phyloP scores from a whole-genome alignment of 176 grass and related monocot species.

The Alloteropsis semialata region DNA sequence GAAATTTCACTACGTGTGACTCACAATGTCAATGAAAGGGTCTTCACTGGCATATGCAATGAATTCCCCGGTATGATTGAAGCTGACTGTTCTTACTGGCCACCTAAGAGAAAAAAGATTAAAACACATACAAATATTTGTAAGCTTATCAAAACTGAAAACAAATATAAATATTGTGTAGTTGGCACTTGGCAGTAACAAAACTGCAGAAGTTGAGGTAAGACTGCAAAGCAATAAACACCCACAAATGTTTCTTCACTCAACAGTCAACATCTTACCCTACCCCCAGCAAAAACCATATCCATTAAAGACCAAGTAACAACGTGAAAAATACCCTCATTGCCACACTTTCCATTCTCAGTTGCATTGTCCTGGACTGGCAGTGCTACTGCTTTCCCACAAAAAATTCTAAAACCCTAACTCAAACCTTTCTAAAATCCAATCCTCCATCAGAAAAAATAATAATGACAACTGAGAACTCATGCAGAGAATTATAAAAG shows the following conservation, averaged over 20 bases:
- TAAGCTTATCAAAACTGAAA: conserved; percentile 23
- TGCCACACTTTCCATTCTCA: neutral
- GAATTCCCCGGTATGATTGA: conserved; percentile 86
- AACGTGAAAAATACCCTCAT: neutral
- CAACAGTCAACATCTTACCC: neutral
- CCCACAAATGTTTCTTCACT: neutral
- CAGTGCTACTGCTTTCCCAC: neutral
- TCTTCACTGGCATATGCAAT: conserved; percentile 96
- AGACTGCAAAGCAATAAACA: neutral
- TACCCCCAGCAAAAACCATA: neutral
- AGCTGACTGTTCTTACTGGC: conserved; percentile 97
- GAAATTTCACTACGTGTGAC: conserved; percentile 28
- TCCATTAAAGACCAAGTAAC: neutral
- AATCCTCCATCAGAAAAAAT: neutral
- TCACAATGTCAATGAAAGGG: conserved; percentile 98
- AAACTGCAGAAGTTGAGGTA: neutral
- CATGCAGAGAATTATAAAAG: neutral
- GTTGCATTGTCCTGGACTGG: neutral
- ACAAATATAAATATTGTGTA: neutral
- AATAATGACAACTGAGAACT: neutral
- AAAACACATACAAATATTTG: neutral
- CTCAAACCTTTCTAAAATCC: neutral
- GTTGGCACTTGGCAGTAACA: neutral
- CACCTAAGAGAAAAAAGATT: conserved; percentile 48
- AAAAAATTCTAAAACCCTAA: neutral